Base-by-base conservation (phyloP, 306 rosid genomes). In the Styphnolobium japonicum region DNA sequence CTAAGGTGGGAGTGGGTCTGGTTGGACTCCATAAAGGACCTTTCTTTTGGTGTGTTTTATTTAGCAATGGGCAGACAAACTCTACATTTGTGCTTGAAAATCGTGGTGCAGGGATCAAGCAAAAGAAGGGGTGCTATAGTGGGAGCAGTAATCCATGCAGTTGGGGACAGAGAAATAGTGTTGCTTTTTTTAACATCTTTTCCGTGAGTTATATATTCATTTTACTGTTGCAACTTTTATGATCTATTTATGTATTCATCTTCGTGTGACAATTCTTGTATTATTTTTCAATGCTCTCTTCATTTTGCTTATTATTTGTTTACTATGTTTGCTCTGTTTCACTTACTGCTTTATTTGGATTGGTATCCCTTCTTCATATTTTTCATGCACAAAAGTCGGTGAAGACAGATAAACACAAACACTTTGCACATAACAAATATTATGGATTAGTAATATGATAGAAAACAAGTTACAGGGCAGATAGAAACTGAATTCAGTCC, bases 81-180 rank as follows among this genome's bases (percentile, higher is more conserved):
- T 79, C 97, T 18, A 67, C 92, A 3, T 95, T 95, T 82, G 97
- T 91, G 83, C 96, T 92, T 22, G 98, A 95, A 64, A 83, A 92
- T 73, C 93, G 84, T 1, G 98, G 98, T 21, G 61, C 67, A 2
- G 98, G 98, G 72, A 86, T 95, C 75, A 78, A 84, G 79, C 98
- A 95, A 63, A 90, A 81, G 67, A 81, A 71, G 10, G 98, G 98
- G n/a, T 95, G 98, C 80, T 92, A 85, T 23, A 95, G 98, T 78
- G 98, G 98, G 40, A 91, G 86, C 80, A 86, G 77, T 76, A 48
- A 86, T 57, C 86, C 94, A 25, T 95, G 98, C 92, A 91, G 86
- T 79, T 75, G 36, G 48, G 92, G 82, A 15, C 78, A 82, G 39
- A 80, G 48, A 58, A 68, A 27, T 14, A 42, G 67, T 37, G 85